These are phyloP conservation scores for Thelephora ganbajun DNA, from an alignment of 768 basidiomycete species.

Conservation along the genomic window DNA sequence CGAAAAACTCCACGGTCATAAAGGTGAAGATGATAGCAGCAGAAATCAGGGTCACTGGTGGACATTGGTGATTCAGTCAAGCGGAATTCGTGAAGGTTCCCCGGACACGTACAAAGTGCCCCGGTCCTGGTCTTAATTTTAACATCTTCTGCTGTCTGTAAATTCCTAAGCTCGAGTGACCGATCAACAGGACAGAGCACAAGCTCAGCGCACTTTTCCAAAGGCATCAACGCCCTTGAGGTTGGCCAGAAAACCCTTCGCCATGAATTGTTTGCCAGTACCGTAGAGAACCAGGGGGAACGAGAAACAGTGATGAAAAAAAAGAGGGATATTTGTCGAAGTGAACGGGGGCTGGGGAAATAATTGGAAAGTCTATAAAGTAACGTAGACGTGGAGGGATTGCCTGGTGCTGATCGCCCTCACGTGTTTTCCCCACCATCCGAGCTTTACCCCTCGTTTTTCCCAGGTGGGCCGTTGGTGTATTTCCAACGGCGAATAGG, in stretches of 20 bases:
- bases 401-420: no score
- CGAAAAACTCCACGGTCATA: slow-evolving; percentile 88
- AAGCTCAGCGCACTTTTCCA: slow-evolving; percentile 64
- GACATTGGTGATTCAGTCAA: background rate
- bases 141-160: slow-evolving; percentile 97
- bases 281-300: slow-evolving; percentile 5
- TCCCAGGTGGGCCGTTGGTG: no score
- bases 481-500: no score
- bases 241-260: slow-evolving; percentile 60
- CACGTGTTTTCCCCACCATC: no score
- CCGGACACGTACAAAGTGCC: slow-evolving; percentile 55
- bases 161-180: background rate
- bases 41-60: slow-evolving; percentile 78
- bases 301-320: slow-evolving; percentile 4
- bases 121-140: slow-evolving; percentile 97
- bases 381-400: no score
- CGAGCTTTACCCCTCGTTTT: background rate
- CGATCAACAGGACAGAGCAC: background rate
- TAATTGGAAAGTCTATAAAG: no score
- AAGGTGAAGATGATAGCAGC: slow-evolving; percentile 87
- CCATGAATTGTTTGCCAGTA: slow-evolving; percentile 32
- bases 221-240: slow-evolving; percentile 96
- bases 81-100: background rate
- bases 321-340: no score
- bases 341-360: no score